Base-by-base conservation (phyloP, 352 stramenopile genomes). In the Thraustochytrium striatum region DNA sequence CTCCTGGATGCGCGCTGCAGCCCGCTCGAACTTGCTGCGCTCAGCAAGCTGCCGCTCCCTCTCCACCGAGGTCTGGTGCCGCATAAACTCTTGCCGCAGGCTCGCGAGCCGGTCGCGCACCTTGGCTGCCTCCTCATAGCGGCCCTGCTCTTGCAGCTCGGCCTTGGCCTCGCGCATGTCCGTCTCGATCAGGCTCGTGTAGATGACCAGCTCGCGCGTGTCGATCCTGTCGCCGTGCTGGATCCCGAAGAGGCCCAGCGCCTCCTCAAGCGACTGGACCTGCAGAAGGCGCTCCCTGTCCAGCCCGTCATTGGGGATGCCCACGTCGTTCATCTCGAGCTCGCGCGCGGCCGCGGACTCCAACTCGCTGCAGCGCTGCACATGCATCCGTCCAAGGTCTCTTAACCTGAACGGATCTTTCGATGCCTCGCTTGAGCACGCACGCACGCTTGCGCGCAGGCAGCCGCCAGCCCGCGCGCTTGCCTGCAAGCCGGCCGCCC, bases 101-200 rank as follows among this genome's bases (percentile, higher is more conserved):
- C 21, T 62, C 0, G 11, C 3, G 7, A 75, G 65, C 11, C 44
- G 44, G 36, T 75, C 65, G 1, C 65, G 65, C 25, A 75, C 44
- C 36, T 61, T 58, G n/a, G 65, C 65, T 13, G 65, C 65, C 9
- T 30, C 65, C 11, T 75, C 44, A 61, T 75, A 75, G 65, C 50
- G 33, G 11, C 52, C 16, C 47, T 21, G 33, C 21, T 5, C 39
- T 38, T 75, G 32, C n/a, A 30, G 44, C 50, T 75, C 65, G n/a
- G 41, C 41, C 50, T 62, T 62, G 44, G 35, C 65, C 41, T 21
- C 52, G 8, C 36, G 61, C 5, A 75, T 30, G 28, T 75, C 65
- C 33, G 58, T 30, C 52, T 75, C 65, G 11, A 75, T 30, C 19
- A 32, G 16, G 11, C 41, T 32, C 25, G 65, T 75, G 19, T 55